Conservation (phyloP, 1,284 basidiomycete genomes). For the Gomphus sp. region DNA sequence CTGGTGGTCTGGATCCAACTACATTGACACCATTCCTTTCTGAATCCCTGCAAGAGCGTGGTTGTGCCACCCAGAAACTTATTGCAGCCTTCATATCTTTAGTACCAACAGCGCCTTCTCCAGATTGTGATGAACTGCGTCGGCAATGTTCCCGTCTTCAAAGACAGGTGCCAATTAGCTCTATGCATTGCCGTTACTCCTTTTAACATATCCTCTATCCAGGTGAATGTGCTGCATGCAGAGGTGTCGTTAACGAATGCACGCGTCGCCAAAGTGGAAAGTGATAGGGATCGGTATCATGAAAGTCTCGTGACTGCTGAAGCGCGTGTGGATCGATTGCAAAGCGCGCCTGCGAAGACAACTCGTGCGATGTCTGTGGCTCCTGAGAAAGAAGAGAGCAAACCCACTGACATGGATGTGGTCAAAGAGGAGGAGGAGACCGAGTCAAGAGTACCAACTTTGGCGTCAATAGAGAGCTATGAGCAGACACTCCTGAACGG, state of each 20-base stretch:
- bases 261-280: slow-evolving; percentile 19
- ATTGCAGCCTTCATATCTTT: slow-evolving; percentile 19
- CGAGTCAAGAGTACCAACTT: slow-evolving; percentile 14
- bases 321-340: slow-evolving; percentile 63
- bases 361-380: slow-evolving; percentile 27
- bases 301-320: slow-evolving; percentile 55
- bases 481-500: slow-evolving; percentile 35
- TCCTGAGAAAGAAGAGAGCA: slow-evolving; percentile 35
- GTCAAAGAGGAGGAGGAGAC: slow-evolving; percentile 13
- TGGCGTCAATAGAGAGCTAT: neutral
- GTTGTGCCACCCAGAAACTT: slow-evolving; percentile 15
- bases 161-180: neutral
- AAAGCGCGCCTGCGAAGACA: slow-evolving; percentile 50
- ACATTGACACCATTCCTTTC: slow-evolving; percentile 16
- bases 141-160: slow-evolving; percentile 5
- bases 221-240: slow-evolving; percentile 21
- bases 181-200: neutral
- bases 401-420: slow-evolving; percentile 29
- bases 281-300: slow-evolving; percentile 45
- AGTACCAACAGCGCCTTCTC: slow-evolving; percentile 11
- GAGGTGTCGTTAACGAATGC: slow-evolving; percentile 3
- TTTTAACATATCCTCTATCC: neutral
- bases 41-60: slow-evolving; percentile 3
- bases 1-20: neutral
- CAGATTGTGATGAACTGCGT: slow-evolving; percentile 18